Base-by-base conservation (phyloP, 1,284 basidiomycete species). In the Naganishia cerealis region DNA sequence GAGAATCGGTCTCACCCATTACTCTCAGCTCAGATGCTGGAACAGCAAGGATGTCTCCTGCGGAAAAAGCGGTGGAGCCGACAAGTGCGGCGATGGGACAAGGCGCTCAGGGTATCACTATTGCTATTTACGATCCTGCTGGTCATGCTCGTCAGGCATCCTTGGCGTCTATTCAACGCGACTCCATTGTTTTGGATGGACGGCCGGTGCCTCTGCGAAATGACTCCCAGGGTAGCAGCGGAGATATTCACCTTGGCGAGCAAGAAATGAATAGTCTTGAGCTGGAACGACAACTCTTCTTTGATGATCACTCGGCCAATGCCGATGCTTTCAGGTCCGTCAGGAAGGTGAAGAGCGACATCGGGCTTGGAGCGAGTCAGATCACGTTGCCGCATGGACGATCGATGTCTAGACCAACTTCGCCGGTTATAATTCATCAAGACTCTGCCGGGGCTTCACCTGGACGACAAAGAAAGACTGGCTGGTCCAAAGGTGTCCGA, bases 381-480 rank as follows among this genome's bases (percentile, higher is more conserved):
- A 65, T 65, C 3, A 29, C 59, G 33, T 29, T 54, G 38, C 46
- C 58, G n/a, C 52, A 48, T 18, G 58, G 66, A 7, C 42, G 55
- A 53, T 56, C 67, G 6, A 65, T 66, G 62, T 65, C 67, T 33
- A 55, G 62, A 54, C 69, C 69, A 16, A 63, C 52, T 40, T 67
- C 69, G 26, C 69, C 69, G 7, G 29, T 62, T 1, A 46, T 70
- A 21, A 58, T 71, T 29, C 67, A 66, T 55, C 29, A 53, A 13
- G 70, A 67, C 39, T 62, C 70, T 26, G 70, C 67, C 18, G 70
- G 70, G 6, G 67, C 67, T 18, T 71, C 70, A 8, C 68, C 68
- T 3, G 70, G 67, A 26, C 52, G 67, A 57, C 54, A 55, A 21
- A 29, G 29, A 26, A 69, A 65, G 57, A 56, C 57, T 8, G 63